Conservation (phyloP, 169 alveolate genomes). For the Plasmodium inui region DNA sequence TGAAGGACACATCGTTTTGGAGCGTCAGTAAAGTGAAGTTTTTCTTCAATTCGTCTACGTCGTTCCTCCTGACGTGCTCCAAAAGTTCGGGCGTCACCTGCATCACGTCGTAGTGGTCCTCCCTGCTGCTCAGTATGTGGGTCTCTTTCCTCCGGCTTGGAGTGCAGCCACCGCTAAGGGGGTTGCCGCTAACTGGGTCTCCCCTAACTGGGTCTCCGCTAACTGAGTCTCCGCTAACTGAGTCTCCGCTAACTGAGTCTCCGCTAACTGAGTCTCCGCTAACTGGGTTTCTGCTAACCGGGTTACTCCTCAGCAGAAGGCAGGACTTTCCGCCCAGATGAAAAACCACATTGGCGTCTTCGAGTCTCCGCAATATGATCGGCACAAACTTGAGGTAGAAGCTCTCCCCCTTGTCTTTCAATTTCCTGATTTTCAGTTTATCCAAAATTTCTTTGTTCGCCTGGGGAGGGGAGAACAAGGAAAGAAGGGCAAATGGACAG, state of each 20-base stretch:
- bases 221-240: neutral
- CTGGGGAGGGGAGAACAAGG: constrained; percentile 20
- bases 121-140: constrained; percentile 8
- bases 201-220: neutral
- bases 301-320: constrained; percentile 31
- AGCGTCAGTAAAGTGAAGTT: constrained; percentile 37
- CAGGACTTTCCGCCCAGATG: constrained; percentile 22
- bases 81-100: neutral
- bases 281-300: too few species aligned
- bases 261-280: neutral
- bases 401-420: constrained; percentile 60
- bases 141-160: neutral
- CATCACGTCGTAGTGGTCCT: constrained; percentile 29
- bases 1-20: constrained; percentile 78
- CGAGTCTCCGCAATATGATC: constrained; percentile 23
- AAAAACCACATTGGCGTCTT: constrained; percentile 35
- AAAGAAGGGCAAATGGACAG: too few species aligned
- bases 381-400: constrained; percentile 59
- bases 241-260: neutral
- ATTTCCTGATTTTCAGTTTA: neutral
- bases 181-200: neutral
- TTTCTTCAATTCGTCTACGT: constrained; percentile 18
- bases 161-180: neutral
- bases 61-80: constrained; percentile 5
- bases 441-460: constrained; percentile 35